Evolutionary conservation across 371 early-diverging fungal genomes (phyloP), one percentile per base, ranked within the genome.

Genomic region (Mortierella sp.): DNA sequence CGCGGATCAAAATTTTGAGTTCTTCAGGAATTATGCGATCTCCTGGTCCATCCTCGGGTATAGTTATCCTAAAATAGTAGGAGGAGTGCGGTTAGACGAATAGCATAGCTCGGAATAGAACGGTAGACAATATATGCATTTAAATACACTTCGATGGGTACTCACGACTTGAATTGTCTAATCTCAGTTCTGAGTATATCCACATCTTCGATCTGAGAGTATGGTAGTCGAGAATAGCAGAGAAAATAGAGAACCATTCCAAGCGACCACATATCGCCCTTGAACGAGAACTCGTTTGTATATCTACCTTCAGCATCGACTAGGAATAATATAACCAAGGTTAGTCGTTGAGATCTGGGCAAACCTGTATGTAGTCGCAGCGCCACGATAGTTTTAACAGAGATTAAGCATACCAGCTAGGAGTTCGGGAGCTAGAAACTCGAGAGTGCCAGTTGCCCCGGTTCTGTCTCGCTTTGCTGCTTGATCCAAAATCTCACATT

Each of bases 381-480:
- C 9, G n/a, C 1, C n/a, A n/a, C 16, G 5, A 12, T 18, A 12
- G 45, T 18, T 40, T 9, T 10, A 51, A n/a, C n/a, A 51, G 1
- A 51, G 9, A n/a, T n/a, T 0, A 28, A 24, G 28, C 55, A 28
- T 69, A 86, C 87, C 75, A 28, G 64, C 62, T n/a, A 80, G 35
- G 11, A 94, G 88, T 70, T 95, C 97, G 0, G 98, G 98, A 10
- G 98, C 96, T 94, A 95, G 94, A 72, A 97, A 98, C 64, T 98
- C 98, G 22, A 98, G 83, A 0, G 98, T 98, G 5, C 98, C 98
- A 0, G 98, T 98, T 0, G 96, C 96, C 1, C 98, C 98, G 0
- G 97, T 97, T 22, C 98, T 89, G 66, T 92, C 87, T 5, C 90
- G 85, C 64, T 88, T 87, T 43, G 81, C 78, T 40, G 72, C 78